A percentile compares a stretch with the other conserved stretches of the same genome.
Evolutionary conservation across 768 basidiomycete genomes (phyloP).

Genomic region (Butyriboletus loyo): DNA sequence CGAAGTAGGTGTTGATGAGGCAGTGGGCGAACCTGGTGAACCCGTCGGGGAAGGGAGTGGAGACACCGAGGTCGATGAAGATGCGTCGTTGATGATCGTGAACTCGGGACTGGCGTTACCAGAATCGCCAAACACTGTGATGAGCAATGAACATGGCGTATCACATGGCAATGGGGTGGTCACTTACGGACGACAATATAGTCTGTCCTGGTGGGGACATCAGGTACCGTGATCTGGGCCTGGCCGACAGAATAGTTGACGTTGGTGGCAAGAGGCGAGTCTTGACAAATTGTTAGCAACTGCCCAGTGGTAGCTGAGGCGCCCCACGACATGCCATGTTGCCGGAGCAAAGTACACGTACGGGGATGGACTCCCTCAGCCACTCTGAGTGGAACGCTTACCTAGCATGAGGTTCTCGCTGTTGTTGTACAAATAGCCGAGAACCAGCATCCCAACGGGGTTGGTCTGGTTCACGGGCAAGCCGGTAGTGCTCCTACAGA

Average conservation of each 20-base stretch:
- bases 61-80: slow-evolving; percentile 31
- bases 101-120: slow-evolving; percentile 40
- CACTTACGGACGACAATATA: slow-evolving; percentile 40
- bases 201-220: slow-evolving; percentile 28
- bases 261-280: slow-evolving; percentile 35
- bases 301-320: not conserved
- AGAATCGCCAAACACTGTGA: slow-evolving; percentile 39
- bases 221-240: slow-evolving; percentile 34
- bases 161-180: too few relatives aligned
- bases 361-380: not conserved
- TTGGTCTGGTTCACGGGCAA: slow-evolving; percentile 31
- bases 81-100: slow-evolving; percentile 55
- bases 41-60: slow-evolving; percentile 5
- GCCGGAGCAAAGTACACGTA: not conserved
- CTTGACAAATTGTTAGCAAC: slow-evolving; percentile 17
- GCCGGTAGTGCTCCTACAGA: slow-evolving; percentile 13
- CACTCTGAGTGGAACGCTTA: slow-evolving; percentile 10
- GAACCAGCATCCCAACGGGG: slow-evolving; percentile 31
- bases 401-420: slow-evolving; percentile 33
- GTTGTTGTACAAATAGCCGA: slow-evolving; percentile 22
- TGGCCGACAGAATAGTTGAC: slow-evolving; percentile 32
- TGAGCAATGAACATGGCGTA: not conserved
- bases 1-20: not conserved
- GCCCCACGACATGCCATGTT: not conserved
- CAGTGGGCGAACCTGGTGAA: not conserved